These are phyloP conservation scores for Penicillium sp. DNA, from an alignment of 2,329 filamentous ascomycete species.

Conservation along the genomic window DNA sequence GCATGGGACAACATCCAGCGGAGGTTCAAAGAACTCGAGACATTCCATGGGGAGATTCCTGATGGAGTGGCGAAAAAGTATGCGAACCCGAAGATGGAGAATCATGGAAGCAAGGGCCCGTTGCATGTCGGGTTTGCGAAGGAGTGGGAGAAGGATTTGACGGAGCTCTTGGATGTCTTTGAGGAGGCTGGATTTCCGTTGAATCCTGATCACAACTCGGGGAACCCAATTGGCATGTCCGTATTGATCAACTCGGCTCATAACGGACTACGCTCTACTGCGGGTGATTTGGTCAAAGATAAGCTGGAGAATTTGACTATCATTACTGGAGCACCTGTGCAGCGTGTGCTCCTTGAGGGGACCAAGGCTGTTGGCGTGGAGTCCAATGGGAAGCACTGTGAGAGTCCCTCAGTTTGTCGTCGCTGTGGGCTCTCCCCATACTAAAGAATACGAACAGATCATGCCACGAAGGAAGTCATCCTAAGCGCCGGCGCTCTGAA, in stretches of 20 bases:
- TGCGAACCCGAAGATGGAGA: conserved; percentile 8
- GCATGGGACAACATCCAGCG: conserved; percentile 18
- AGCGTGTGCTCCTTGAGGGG: conserved; percentile 50
- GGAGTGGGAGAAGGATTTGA: conserved; percentile 24
- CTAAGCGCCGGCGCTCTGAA: conserved; percentile 42
- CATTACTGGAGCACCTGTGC: conserved; percentile 52
- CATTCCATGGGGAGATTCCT: conserved; percentile 11
- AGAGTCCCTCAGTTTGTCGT: conserved; percentile 10
- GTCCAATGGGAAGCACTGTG: conserved; percentile 44
- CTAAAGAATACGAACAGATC: conserved; percentile 19
- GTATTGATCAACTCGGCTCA: conserved; percentile 53
- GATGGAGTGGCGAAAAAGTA: conserved; percentile 14
- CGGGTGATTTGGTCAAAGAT: conserved; percentile 51
- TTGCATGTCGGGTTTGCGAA: conserved; percentile 20
- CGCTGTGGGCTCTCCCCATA: background rate
- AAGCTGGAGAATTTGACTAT: conserved; percentile 56
- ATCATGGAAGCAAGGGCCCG: conserved; percentile 18
- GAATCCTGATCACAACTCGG: conserved; percentile 61
- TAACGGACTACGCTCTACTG: conserved; percentile 53
- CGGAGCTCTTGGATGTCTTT: conserved; percentile 39
- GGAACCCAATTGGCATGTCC: conserved; percentile 60
- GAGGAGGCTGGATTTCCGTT: conserved; percentile 51
- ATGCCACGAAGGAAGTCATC: conserved; percentile 43
- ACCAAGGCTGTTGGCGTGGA: conserved; percentile 51
- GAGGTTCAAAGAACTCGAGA: conserved; percentile 22